These are phyloP conservation scores for Nothopassalora personata DNA, from an alignment of 2,329 filamentous ascomycete species.

Conservation along the genomic window DNA sequence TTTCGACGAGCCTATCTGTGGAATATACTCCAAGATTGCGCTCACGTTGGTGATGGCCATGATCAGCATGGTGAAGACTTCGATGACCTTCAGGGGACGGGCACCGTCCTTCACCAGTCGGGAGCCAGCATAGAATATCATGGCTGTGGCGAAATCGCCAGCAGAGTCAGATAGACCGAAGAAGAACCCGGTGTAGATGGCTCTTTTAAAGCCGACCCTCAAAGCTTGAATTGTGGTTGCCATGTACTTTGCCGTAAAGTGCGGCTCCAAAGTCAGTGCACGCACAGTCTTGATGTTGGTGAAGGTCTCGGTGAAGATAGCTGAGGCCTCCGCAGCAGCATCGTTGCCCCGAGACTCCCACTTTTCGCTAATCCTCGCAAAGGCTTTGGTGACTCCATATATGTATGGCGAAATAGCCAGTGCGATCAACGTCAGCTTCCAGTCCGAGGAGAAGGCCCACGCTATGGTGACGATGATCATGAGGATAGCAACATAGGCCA, in stretches of 20 bases:
- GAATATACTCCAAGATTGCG: conserved; percentile 66
- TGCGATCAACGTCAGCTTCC: conserved; percentile 75
- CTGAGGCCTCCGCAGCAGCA: conserved; percentile 54
- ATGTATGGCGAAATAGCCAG: conserved; percentile 64
- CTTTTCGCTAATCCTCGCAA: conserved; percentile 58
- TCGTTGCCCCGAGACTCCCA: conserved; percentile 69
- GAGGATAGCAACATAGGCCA: conserved; percentile 58
- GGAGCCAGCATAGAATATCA: conserved; percentile 80
- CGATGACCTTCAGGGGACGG: conserved; percentile 57
- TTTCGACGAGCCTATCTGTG: conserved; percentile 70
- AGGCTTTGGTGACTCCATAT: conserved; percentile 59
- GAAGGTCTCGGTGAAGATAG: conserved; percentile 69
- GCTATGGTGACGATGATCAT: conserved; percentile 65
- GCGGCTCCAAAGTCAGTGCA: conserved; percentile 64
- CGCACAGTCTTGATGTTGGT: conserved; percentile 73
- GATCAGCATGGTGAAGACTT: conserved; percentile 76
- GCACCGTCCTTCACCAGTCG: conserved; percentile 52
- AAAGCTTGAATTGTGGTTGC: conserved; percentile 50
- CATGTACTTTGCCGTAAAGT: conserved; percentile 63
- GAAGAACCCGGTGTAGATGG: conserved; percentile 61
- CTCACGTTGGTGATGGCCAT: conserved; percentile 72
- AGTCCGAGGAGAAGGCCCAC: conserved; percentile 71
- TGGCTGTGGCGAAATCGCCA: conserved; percentile 65
- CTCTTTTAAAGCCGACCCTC: conserved; percentile 59
- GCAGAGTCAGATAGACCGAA: conserved; percentile 74